Conservation (phyloP, 2,329 filamentous ascomycete species). For the Fusarium solani-melongenae region DNA sequence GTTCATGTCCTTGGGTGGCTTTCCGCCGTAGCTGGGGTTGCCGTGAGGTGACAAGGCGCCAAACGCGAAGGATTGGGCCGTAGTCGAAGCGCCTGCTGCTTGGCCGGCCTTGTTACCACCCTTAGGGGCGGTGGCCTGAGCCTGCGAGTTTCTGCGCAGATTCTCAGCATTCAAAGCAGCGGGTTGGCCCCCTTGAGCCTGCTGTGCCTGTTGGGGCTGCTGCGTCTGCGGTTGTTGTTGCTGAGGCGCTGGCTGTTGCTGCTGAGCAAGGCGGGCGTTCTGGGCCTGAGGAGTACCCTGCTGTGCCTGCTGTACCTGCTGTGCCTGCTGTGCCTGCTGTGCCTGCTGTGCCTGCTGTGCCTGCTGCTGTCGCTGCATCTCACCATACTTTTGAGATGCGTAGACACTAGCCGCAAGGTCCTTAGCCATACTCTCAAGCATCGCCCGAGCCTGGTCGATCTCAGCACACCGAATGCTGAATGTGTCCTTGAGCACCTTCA, state of each 20-base stretch:
- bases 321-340: too few relatives aligned
- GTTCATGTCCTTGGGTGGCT: slow-evolving; percentile 61
- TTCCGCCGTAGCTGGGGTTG: slow-evolving; percentile 65
- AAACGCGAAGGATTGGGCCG: slow-evolving; percentile 66
- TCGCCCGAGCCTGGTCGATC: slow-evolving; percentile 58
- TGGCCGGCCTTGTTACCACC: slow-evolving; percentile 57
- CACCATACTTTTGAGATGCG: slow-evolving; percentile 12
- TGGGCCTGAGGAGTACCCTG: slow-evolving; percentile 45
- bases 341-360: slow-evolving; percentile 19
- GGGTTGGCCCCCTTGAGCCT: slow-evolving; percentile 37
- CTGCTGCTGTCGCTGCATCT: not conserved
- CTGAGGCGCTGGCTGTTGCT: slow-evolving; percentile 47
- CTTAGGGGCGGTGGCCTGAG: slow-evolving; percentile 55
- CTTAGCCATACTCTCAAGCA: slow-evolving; percentile 64
- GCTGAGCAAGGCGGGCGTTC: slow-evolving; percentile 47
- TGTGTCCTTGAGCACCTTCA: slow-evolving; percentile 57
- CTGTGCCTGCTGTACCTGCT: too few relatives aligned
- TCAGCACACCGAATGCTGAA: slow-evolving; percentile 66
- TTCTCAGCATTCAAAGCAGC: slow-evolving; percentile 59
- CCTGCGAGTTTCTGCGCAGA: slow-evolving; percentile 63
- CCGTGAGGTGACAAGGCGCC: slow-evolving; percentile 69
- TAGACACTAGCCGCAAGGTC: slow-evolving; percentile 54
- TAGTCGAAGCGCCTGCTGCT: slow-evolving; percentile 67
- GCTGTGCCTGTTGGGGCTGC: slow-evolving; percentile 35
- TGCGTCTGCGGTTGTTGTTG: slow-evolving; percentile 44